A percentile compares a stretch with the other conserved stretches of the same genome.
phyloP scores from a whole-genome alignment of 331 rosid species.

The Pyracantha coccinea region DNA sequence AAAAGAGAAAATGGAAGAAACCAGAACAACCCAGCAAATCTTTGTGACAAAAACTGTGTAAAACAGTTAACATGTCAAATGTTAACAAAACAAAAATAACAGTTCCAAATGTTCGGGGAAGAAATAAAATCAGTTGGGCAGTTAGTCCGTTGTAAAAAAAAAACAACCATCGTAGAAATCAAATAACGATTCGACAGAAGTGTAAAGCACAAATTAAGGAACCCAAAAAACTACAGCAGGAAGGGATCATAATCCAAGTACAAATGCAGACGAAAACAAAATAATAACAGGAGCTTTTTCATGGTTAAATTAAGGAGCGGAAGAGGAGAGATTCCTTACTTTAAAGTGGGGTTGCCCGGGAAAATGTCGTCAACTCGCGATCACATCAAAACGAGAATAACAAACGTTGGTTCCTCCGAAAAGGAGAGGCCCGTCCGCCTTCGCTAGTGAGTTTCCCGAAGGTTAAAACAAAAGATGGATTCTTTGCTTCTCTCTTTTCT shows the following conservation, averaged over 20 bases:
- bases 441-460: no score
- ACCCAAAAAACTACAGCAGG: not conserved
- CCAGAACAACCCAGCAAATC: not conserved
- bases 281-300: not conserved
- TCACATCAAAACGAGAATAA: no score
- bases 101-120: no score
- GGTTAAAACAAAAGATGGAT: no score
- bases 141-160: no score
- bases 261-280: slow-evolving; percentile 21
- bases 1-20: not conserved
- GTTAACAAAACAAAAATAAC: not conserved
- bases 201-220: not conserved
- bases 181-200: not conserved
- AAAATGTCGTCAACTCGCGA: no score
- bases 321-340: slow-evolving; percentile 31
- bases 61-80: not conserved
- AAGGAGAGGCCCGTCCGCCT: no score
- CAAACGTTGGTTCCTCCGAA: no score
- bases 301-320: slow-evolving; percentile 20
- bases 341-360: not conserved
- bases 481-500: no score
- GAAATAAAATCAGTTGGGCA: no score
- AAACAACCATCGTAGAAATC: not conserved
- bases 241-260: not conserved
- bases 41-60: not conserved